A percentile compares a stretch with the other conserved stretches of the same genome.
Evolutionary conservation across 2,329 filamentous ascomycete genomes (phyloP).

Genomic region (Trichoderma hamatum): DNA sequence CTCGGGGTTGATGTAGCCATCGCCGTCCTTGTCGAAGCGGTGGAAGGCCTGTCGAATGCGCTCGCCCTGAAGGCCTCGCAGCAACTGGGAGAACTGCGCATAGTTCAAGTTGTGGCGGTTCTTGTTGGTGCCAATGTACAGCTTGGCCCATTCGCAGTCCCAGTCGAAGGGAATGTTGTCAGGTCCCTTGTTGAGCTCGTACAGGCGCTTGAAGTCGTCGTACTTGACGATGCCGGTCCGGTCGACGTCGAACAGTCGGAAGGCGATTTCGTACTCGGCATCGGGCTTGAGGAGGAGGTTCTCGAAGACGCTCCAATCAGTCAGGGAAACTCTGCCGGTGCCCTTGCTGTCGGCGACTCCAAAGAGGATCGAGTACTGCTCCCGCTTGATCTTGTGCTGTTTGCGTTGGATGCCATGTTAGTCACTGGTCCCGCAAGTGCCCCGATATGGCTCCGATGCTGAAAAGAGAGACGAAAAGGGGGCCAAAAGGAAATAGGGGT

Average conservation of each 20-base stretch:
- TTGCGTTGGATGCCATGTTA: conserved; percentile 2
- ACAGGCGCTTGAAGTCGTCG: conserved; percentile 81
- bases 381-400: conserved; percentile 96
- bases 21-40: conserved; percentile 83
- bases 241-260: conserved; percentile 90
- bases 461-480: background rate
- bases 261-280: conserved; percentile 98
- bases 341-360: conserved; percentile 80
- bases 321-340: conserved; percentile 72
- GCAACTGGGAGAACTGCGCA: conserved; percentile 96
- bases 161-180: conserved; percentile 92
- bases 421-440: conserved; percentile 20
- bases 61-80: conserved; percentile 94
- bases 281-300: conserved; percentile 92
- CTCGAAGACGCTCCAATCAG: conserved; percentile 92
- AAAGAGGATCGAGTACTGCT: conserved; percentile 95
- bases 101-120: conserved; percentile 92
- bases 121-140: conserved; percentile 89
- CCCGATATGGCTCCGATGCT: conserved; percentile 17
- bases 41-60: conserved; percentile 94
- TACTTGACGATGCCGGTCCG: conserved; percentile 85
- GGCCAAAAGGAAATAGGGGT: background rate
- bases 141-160: conserved; percentile 93
- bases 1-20: conserved; percentile 93
- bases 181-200: conserved; percentile 84